Percentiles rank a stretch among this genome's conserved stretches.
Evolutionary conservation across 75 land plant genomes (phyloP).

Genomic region (Pseudotsuga menziesii): DNA sequence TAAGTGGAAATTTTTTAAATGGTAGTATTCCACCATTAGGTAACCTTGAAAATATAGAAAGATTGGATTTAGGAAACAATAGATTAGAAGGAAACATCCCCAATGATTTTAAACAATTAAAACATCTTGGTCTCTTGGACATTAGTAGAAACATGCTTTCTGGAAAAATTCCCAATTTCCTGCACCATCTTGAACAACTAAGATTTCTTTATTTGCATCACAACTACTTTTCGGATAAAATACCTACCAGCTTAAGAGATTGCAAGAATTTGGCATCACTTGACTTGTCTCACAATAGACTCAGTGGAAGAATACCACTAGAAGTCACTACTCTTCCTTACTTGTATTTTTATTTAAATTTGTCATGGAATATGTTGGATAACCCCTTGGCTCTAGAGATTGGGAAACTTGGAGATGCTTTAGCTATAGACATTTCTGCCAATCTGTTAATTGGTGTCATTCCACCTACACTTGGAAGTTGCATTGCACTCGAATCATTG

Average conservation of each 20-base stretch:
- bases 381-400: constrained; percentile 14
- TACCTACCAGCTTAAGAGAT: constrained; percentile 34
- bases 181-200: constrained; percentile 21
- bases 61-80: constrained; percentile 32
- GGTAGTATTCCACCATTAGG: constrained; percentile 47
- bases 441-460: constrained; percentile 31
- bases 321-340: constrained; percentile 15
- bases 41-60: constrained; percentile 19
- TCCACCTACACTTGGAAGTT: constrained; percentile 24
- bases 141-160: constrained; percentile 23
- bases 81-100: constrained; percentile 26
- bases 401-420: constrained; percentile 15
- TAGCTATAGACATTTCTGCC: constrained; percentile 17
- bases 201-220: constrained; percentile 36
- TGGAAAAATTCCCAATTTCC: constrained; percentile 18
- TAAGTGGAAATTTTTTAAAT: constrained; percentile 38
- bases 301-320: constrained; percentile 14
- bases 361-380: constrained; percentile 17
- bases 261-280: constrained; percentile 20
- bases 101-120: constrained; percentile 14
- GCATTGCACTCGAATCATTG: constrained; percentile 9
- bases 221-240: constrained; percentile 33
- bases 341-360: constrained; percentile 17
- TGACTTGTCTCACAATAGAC: constrained; percentile 17
- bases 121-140: constrained; percentile 24